Evolutionary conservation across 2,329 filamentous ascomycete genomes (phyloP).

Genomic region (Epichloe baconii): DNA sequence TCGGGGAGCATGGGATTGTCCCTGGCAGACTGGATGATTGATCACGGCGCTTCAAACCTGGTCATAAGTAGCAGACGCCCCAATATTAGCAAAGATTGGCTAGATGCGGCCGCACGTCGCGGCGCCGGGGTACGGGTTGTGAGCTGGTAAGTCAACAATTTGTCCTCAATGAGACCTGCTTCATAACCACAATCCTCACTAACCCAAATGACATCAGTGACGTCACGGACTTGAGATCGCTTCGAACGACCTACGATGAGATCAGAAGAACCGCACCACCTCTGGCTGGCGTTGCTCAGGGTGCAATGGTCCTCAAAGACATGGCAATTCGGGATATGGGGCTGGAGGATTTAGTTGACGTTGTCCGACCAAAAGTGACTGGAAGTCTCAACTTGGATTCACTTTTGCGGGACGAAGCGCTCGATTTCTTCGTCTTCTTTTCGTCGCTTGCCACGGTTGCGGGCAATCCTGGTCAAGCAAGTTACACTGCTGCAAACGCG

Average conservation of each 20-base stretch:
- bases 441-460: slow-evolving; percentile 17
- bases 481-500: slow-evolving; percentile 31
- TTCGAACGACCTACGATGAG: slow-evolving; percentile 2
- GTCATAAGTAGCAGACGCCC: not conserved
- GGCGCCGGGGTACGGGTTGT: not conserved
- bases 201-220: not conserved
- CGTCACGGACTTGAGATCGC: slow-evolving; percentile 4
- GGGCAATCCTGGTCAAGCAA: slow-evolving; percentile 25
- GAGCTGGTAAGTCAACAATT: not conserved
- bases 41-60: slow-evolving; percentile 11
- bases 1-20: slow-evolving; percentile 22
- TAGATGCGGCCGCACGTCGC: not conserved
- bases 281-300: slow-evolving; percentile 29
- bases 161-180: too few species aligned
- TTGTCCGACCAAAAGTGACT: slow-evolving; percentile 21
- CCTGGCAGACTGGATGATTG: slow-evolving; percentile 23
- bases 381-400: slow-evolving; percentile 19
- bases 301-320: slow-evolving; percentile 31
- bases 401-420: slow-evolving; percentile 13
- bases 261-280: slow-evolving; percentile 16
- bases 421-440: slow-evolving; percentile 27
- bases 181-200: too few species aligned
- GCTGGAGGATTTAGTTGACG: slow-evolving; percentile 11
- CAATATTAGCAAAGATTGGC: not conserved
- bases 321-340: slow-evolving; percentile 16